Evolutionary conservation across 1,284 basidiomycete genomes (phyloP), one percentile per base, ranked within the genome.

Genomic region (Gymnopus androsaceus): DNA sequence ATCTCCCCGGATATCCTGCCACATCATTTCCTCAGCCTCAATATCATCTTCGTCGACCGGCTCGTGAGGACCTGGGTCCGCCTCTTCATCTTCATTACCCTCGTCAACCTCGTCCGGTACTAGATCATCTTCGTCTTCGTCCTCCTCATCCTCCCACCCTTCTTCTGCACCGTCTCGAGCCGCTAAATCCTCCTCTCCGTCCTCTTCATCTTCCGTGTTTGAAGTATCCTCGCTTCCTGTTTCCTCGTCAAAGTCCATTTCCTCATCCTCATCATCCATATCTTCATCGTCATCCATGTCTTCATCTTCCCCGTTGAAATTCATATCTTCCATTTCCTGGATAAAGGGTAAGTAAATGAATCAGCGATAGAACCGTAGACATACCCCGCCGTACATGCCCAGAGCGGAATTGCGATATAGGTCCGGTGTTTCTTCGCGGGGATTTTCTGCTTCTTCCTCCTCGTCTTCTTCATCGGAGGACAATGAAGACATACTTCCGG

Each of bases 401-500:
- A 99, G 81, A 4, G 94, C 92, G 1, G 96, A 99, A 72, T 96
- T 97, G 57, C 96, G 88, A 73, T 99, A 99, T 21, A 99, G 77
- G 72, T 99, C 94, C 6, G 94, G 92, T 1, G 93, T 94, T 66
- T 92, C 94, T 65, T 92, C 90, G 9, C 88, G 80, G 21, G 72
- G 79, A 31, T 71, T 72, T 21, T 78, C 78, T 41, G 80, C 79
- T 15, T 82, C 79, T 17, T 83, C 81, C 2, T 84, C 82, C 0
- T 85, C 84, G 4, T 86, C 87, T 15, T 80, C 81, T 15, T 85
- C 87, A 3, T 87, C 84, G 7, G 81, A 84, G 17, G 80, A 76
- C 19, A 81, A 75, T 1, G 85, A 86, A 12, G 83, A 82, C 7
- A 79, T 79, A 61, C 70, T 81, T 37, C 82, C 81, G 38, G 80